Conservation (phyloP, 148 eudicot species). For the Chenopodium quinoa region DNA sequence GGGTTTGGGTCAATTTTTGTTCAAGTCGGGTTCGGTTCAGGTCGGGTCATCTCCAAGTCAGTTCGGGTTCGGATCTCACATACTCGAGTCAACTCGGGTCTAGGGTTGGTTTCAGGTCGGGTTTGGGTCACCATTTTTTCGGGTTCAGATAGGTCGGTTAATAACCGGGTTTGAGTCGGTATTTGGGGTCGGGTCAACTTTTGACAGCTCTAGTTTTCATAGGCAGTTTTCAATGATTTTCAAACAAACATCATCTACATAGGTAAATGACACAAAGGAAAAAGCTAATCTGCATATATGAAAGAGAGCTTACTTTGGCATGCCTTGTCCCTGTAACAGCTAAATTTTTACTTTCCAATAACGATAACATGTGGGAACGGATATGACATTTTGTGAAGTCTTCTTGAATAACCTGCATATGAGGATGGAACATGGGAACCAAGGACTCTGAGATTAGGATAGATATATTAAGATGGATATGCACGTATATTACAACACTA, state of each 20-base stretch:
- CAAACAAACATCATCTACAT: not conserved
- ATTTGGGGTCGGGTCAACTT: no score
- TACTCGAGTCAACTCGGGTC: no score
- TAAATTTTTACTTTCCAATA: slow-evolving; percentile 45
- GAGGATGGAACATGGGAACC: not conserved
- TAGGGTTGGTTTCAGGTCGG: no score
- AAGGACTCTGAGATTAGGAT: not conserved
- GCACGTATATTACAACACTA: not conserved
- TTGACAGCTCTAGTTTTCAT: not conserved
- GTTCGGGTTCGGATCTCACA: no score
- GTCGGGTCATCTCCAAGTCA: no score
- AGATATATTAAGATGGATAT: not conserved
- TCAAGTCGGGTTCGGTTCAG: no score
- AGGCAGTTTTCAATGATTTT: not conserved
- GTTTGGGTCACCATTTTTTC: no score
- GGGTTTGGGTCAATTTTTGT: no score
- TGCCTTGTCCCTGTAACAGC: slow-evolving; percentile 33
- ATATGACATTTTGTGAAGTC: slow-evolving; percentile 84
- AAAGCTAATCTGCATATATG: not conserved
- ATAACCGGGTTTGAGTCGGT: no score
- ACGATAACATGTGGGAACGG: slow-evolving; percentile 62
- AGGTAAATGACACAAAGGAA: not conserved
- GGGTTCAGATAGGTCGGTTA: no score
- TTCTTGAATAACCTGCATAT: slow-evolving; percentile 71
- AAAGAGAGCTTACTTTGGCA: slow-evolving; percentile 62